A percentile compares a stretch with the other conserved stretches of the same genome.
phyloP scores from a whole-genome alignment of 2,329 filamentous ascomycete genomes.

The Phialophora verrucosa region DNA sequence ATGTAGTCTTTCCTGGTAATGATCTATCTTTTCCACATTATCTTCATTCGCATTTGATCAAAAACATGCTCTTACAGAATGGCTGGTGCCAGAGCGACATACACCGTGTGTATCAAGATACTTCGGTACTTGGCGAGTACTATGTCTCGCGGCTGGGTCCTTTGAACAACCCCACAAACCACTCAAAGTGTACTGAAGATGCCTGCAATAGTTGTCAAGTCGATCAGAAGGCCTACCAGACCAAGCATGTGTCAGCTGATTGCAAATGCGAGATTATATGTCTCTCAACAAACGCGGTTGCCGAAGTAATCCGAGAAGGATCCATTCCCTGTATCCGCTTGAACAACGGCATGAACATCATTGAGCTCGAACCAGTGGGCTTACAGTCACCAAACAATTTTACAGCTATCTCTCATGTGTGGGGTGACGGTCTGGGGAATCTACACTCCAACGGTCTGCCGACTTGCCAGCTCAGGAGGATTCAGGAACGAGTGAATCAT shows the following conservation, averaged over 20 bases:
- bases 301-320: background rate
- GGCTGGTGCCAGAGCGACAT: slow-evolving; percentile 5
- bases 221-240: background rate
- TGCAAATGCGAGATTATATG: background rate
- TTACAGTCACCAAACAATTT: background rate
- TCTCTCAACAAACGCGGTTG: background rate
- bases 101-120: background rate
- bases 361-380: background rate
- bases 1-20: background rate
- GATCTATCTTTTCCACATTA: background rate
- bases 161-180: background rate
- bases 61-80: background rate
- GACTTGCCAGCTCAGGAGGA: slow-evolving; percentile 2
- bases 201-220: background rate
- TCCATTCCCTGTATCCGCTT: background rate
- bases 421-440: slow-evolving; percentile 8
- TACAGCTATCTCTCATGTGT: slow-evolving; percentile 7
- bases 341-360: background rate
- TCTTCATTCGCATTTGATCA: background rate
- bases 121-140: background rate
- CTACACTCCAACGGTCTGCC: slow-evolving; percentile 5
- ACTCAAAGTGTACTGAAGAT: background rate
- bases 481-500: background rate
- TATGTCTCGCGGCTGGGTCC: slow-evolving; percentile 8
- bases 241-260: background rate